A percentile compares a stretch with the other conserved stretches of the same genome.
Conservation (phyloP, 305 asterid genomes). For the Fraxinus latifolia region DNA sequence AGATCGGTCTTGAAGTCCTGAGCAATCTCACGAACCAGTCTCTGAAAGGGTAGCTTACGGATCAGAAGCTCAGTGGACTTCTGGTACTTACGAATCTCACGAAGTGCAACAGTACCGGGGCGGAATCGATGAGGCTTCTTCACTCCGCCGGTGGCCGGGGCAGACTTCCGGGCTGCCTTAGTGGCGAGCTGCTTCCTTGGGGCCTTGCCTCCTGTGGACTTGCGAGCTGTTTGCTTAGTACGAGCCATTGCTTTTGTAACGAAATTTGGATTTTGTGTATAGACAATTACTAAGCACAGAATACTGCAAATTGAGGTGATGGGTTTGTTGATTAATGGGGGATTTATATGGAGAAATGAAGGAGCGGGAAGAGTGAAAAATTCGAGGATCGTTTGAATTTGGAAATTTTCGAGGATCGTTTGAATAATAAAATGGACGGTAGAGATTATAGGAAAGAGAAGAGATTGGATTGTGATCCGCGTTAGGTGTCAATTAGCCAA, state of each 20-base stretch:
- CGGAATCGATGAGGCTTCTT: slow-evolving; percentile 26
- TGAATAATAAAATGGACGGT: slow-evolving; percentile 10
- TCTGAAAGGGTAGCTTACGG: slow-evolving; percentile 28
- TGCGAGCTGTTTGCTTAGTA: slow-evolving; percentile 31
- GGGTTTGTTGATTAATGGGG: not conserved
- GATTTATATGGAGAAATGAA: not conserved
- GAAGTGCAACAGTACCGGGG: slow-evolving; percentile 25
- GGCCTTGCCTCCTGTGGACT: slow-evolving; percentile 34
- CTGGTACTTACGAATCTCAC: slow-evolving; percentile 31
- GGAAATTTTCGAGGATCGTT: not conserved
- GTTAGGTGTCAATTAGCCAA: not conserved
- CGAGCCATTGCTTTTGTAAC: slow-evolving; percentile 20
- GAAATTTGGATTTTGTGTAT: not conserved
- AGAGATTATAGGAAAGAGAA: not conserved
- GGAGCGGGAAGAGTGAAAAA: not conserved
- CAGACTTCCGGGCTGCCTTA: slow-evolving; percentile 31
- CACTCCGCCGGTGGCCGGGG: slow-evolving; percentile 33
- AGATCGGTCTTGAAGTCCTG: slow-evolving; percentile 57
- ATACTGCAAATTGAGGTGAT: not conserved
- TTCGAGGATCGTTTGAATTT: not conserved
- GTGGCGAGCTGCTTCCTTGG: slow-evolving; percentile 34
- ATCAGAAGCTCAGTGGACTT: slow-evolving; percentile 27
- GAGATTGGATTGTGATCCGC: slow-evolving; percentile 4
- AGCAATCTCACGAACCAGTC: slow-evolving; percentile 27
- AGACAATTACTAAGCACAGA: not conserved